Percentiles rank a stretch among this genome's conserved stretches.
phyloP scores from a whole-genome alignment of 805 yeast genomes.

The Dipodascopsis uninucleata region DNA sequence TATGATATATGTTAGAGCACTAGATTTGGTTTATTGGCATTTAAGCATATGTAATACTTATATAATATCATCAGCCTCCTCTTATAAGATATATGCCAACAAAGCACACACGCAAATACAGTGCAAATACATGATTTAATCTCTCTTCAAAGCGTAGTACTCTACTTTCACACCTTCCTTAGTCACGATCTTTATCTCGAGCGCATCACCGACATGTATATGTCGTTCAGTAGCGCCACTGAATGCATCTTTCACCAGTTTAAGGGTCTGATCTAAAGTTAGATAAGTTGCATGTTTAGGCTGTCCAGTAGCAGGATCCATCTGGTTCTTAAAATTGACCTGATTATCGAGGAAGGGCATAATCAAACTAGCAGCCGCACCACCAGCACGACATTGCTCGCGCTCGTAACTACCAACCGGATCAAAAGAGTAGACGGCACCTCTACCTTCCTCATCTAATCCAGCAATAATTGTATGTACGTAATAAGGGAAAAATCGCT shows the following conservation, averaged over 20 bases:
- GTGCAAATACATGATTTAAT: conserved; percentile 42
- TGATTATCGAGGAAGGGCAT: conserved; percentile 98
- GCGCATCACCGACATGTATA: conserved; percentile 95
- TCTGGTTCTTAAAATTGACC: conserved; percentile 93
- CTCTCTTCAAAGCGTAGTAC: conserved; percentile 82
- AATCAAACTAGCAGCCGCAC: conserved; percentile 91
- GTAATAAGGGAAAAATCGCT: conserved; percentile 94
- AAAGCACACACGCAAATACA: neutral
- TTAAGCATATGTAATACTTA: neutral
- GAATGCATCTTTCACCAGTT: conserved; percentile 89
- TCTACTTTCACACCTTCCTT: conserved; percentile 88
- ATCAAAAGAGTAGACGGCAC: conserved; percentile 93
- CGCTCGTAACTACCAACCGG: conserved; percentile 98
- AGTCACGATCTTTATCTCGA: conserved; percentile 85
- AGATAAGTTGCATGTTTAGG: conserved; percentile 57
- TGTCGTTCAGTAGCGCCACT: conserved; percentile 97
- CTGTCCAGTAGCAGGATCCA: conserved; percentile 70
- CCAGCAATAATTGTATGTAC: conserved; percentile 95
- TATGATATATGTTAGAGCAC: neutral
- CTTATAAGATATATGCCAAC: conserved; percentile 1
- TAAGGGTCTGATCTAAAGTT: conserved; percentile 76
- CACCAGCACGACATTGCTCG: conserved; percentile 97
- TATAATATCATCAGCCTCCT: neutral
- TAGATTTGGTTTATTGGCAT: neutral
- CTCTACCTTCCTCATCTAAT: conserved; percentile 83